Evolutionary conservation across 2,329 filamentous ascomycete genomes (phyloP).

Genomic region (Emmonsia crescens): DNA sequence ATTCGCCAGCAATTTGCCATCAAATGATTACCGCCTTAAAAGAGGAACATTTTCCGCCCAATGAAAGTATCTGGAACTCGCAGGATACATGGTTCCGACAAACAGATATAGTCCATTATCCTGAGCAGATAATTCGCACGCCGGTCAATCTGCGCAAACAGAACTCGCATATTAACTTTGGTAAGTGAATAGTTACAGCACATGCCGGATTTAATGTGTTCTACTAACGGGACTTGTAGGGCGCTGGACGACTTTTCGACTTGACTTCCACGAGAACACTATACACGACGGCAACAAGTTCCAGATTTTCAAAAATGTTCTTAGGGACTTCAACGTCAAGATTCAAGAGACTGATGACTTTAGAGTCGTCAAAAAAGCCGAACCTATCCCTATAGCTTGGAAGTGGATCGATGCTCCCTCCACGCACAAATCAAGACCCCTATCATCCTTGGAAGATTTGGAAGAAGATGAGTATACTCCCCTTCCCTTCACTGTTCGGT

Average conservation of each 20-base stretch:
- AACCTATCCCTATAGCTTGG: slow-evolving; percentile 22
- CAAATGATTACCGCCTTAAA: slow-evolving; percentile 26
- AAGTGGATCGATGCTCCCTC: slow-evolving; percentile 29
- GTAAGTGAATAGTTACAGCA: slow-evolving; percentile 22
- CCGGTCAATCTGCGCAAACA: slow-evolving; percentile 40
- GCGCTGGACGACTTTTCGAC: slow-evolving; percentile 52
- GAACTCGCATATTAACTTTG: slow-evolving; percentile 49
- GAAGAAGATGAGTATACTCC: slow-evolving; percentile 25
- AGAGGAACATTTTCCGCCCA: slow-evolving; percentile 29
- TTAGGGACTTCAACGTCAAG: slow-evolving; percentile 63
- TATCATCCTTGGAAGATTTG: slow-evolving; percentile 27
- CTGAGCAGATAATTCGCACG: slow-evolving; percentile 22
- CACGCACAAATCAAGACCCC: slow-evolving; percentile 17
- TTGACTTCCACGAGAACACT: slow-evolving; percentile 34
- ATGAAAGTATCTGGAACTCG: slow-evolving; percentile 42
- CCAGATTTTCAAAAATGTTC: slow-evolving; percentile 38
- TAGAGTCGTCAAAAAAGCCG: slow-evolving; percentile 12
- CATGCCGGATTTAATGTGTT: neutral
- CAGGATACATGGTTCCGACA: slow-evolving; percentile 52
- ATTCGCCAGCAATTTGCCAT: slow-evolving; percentile 37
- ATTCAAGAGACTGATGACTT: slow-evolving; percentile 39
- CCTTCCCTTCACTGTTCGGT: slow-evolving; percentile 63
- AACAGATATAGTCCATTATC: slow-evolving; percentile 48
- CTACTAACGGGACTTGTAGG: slow-evolving; percentile 26
- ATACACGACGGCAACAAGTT: slow-evolving; percentile 26